Base-by-base conservation (phyloP, 2,329 filamentous ascomycete species). In the Aspergillus calidoustus region DNA sequence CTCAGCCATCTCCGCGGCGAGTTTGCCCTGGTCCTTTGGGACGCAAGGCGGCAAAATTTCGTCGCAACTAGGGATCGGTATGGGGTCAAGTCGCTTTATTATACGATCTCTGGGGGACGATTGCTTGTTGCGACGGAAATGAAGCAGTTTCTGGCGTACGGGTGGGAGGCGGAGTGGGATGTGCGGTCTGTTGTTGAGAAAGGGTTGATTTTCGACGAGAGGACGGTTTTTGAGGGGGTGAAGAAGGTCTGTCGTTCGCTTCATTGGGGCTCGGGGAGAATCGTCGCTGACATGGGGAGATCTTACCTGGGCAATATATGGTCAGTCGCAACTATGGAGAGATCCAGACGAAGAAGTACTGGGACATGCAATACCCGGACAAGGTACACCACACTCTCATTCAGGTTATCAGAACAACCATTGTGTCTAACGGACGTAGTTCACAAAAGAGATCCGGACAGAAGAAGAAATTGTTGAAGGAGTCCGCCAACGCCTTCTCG, bases 11-110 rank as follows among this genome's bases (percentile, higher is more conserved):
- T 87, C 3, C 77, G 83, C 4, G 84, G 84, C 17, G 85, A 87
- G 65, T 87, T 86, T 64, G 78, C 84, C 1, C 74, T 86, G 11
- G 80, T 83, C 9, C 67, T 86, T 0, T 84, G 81, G 59, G 84
- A 87, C 62, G 76, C 77, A 8, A 72, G 74, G 15, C 68, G 71
- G 1, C 69, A 79, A 57, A 60, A 76, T 0, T 73, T 86, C 48
- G 69, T 87, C 34, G 83, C 80, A 0, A 83, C 76, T 0, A 72
- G 84, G 25, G 85, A 87, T 67, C 79, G 84, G 0, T 86, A 81
- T 69, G 85, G 84, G 3, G 83, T 87, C 67, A 87, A 87, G 69
- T 83, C 84, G 2, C 75, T 87, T 17, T 82, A 84, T 59, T 86
- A 80, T 72, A 85, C 82, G 0, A 60, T 79, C 1, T 62, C 76